Evolutionary conservation across 768 basidiomycete species (phyloP).

Genomic region (Gautieria morchelliformis): DNA sequence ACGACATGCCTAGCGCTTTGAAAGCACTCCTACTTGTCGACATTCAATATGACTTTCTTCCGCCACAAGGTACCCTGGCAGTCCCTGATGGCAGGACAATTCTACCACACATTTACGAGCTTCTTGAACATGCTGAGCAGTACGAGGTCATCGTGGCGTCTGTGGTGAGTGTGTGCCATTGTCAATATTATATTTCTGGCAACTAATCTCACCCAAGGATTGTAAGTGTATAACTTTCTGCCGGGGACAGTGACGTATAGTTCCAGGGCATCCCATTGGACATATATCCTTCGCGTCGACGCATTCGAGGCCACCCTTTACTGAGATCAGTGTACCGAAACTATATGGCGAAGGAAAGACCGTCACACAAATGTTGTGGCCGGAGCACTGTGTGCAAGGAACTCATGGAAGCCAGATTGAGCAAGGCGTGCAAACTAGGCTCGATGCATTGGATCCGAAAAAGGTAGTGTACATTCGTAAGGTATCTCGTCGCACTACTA

Average conservation of each 20-base stretch:
- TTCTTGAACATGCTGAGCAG: slow-evolving; percentile 32
- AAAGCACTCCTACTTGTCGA: slow-evolving; percentile 62
- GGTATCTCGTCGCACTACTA: slow-evolving; percentile 11
- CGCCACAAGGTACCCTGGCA: slow-evolving; percentile 52
- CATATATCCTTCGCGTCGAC: slow-evolving; percentile 67
- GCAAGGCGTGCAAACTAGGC: slow-evolving; percentile 29
- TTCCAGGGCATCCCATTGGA: slow-evolving; percentile 25
- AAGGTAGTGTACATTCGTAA: slow-evolving; percentile 9
- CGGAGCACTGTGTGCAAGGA: slow-evolving; percentile 64
- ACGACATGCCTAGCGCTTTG: not conserved
- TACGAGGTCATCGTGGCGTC: slow-evolving; percentile 31
- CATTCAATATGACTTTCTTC: slow-evolving; percentile 79
- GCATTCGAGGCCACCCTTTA: slow-evolving; percentile 35
- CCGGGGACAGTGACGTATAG: not conserved
- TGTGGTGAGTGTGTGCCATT: slow-evolving; percentile 19
- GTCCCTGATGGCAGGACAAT: slow-evolving; percentile 53
- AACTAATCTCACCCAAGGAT: slow-evolving; percentile 19
- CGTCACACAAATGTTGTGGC: slow-evolving; percentile 61
- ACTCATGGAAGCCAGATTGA: slow-evolving; percentile 55
- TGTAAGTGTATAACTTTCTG: slow-evolving; percentile 13
- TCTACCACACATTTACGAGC: slow-evolving; percentile 43
- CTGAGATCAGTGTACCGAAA: slow-evolving; percentile 24
- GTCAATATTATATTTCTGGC: not conserved
- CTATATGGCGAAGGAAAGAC: slow-evolving; percentile 13
- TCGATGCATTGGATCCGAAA: slow-evolving; percentile 33